These are phyloP conservation scores for Penicillium mononematosum DNA, from an alignment of 495 filamentous ascomycete species.

Conservation along the genomic window DNA sequence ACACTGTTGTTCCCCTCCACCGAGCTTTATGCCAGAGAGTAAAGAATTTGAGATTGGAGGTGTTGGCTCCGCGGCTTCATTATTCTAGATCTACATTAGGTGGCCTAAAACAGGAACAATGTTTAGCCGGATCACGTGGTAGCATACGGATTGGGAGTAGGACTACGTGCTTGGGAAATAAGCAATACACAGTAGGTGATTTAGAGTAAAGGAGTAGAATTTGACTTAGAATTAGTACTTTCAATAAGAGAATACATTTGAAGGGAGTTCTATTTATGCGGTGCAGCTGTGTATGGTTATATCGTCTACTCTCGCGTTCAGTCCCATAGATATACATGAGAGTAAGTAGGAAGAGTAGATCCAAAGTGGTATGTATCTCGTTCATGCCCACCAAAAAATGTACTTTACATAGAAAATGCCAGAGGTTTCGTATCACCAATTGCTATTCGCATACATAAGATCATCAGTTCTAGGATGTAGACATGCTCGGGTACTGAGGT, in stretches of 20 bases:
- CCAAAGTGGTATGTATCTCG: not conserved
- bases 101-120: constrained; percentile 21
- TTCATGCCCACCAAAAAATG: not conserved
- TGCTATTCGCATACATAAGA: not conserved
- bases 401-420: not conserved
- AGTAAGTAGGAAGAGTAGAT: too few relatives aligned
- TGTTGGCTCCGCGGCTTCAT: constrained; percentile 8
- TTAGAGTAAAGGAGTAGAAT: not conserved
- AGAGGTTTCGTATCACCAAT: not conserved
- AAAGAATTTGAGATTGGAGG: not conserved
- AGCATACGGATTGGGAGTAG: not conserved
- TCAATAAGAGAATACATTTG: not conserved
- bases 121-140: constrained; percentile 25
- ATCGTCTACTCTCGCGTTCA: not conserved
- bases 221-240: not conserved
- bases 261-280: not conserved
- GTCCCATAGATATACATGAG: not conserved
- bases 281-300: not conserved
- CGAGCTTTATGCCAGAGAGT: not conserved
- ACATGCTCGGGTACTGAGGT: too few relatives aligned
- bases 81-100: constrained; percentile 13
- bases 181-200: not conserved
- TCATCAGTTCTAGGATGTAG: too few relatives aligned
- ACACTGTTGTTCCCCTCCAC: not conserved
- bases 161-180: not conserved